Evolutionary conservation across 1,139 yeast species (phyloP).

Genomic region (Geotrichum reessii): DNA sequence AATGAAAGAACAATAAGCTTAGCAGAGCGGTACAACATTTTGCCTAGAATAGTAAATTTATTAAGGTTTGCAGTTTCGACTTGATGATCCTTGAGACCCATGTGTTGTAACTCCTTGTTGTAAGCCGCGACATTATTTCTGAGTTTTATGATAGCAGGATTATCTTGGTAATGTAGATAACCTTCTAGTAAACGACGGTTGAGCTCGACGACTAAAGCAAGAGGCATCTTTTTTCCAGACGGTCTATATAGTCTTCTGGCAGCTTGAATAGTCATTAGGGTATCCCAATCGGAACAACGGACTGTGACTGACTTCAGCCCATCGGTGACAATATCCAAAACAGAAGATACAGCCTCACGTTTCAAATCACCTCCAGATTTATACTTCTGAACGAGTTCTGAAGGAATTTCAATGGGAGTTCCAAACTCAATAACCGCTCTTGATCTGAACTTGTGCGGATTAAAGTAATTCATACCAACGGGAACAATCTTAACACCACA

Average conservation of each 20-base stretch:
- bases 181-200: slow-evolving; percentile 80
- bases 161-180: slow-evolving; percentile 64
- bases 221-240: slow-evolving; percentile 63
- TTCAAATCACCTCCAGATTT: slow-evolving; percentile 49
- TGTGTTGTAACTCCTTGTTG: slow-evolving; percentile 57
- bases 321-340: slow-evolving; percentile 64
- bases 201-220: slow-evolving; percentile 82
- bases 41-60: slow-evolving; percentile 41
- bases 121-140: slow-evolving; percentile 60
- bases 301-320: slow-evolving; percentile 87
- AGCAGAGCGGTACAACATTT: slow-evolving; percentile 50
- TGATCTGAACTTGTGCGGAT: slow-evolving; percentile 89
- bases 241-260: slow-evolving; percentile 86
- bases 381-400: slow-evolving; percentile 61
- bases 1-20: slow-evolving; percentile 51
- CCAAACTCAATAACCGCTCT: slow-evolving; percentile 96
- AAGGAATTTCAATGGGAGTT: slow-evolving; percentile 67
- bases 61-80: slow-evolving; percentile 63
- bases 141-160: slow-evolving; percentile 59
- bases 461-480: slow-evolving; percentile 95
- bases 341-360: slow-evolving; percentile 64
- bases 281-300: slow-evolving; percentile 86
- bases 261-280: slow-evolving; percentile 87
- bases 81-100: slow-evolving; percentile 84
- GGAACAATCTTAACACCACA: slow-evolving; percentile 83